Evolutionary conservation across 2,329 filamentous ascomycete species (phyloP), one percentile per base, ranked within the genome.

Genomic region (Nectriaceae sp.): DNA sequence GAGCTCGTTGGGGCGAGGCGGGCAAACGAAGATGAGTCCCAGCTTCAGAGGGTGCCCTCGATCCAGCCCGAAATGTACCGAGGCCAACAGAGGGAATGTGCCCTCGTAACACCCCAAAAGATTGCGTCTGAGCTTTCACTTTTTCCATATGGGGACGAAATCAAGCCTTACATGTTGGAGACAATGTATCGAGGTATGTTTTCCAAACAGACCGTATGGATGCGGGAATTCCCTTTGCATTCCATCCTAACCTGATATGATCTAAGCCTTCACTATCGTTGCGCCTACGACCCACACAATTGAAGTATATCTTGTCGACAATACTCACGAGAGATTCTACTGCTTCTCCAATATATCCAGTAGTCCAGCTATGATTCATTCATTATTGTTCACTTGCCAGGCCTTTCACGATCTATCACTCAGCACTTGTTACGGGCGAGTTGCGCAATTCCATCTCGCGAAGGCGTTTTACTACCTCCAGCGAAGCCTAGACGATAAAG

Each of bases 321-420:
- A 47, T 5, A 29, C 40, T 11, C 35, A 41, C 5, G 24, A 47
- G 2, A 42, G 48, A 4, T 24, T 63, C 13, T 60, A 59, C 37
- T 62, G 59, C 36, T 50, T 62, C 21, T 39, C 41, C 11, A 51
- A 55, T 31, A 42, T 65, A 11, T 29, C 57, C 1, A 35, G 48
- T 1, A 33, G 57, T 18, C 59, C 57, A 2, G 61, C 54, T 5
- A 49, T 64, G 42, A 33, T 62, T 5, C 61, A 63, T 33, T 56
- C 62, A 1, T 48, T 61, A 3, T 18, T 64, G 2, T 63, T 60
- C 31, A 53, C 56, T 2, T 49, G 57, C 5, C 62, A 63, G 21
- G 52, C 59, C 3, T 62, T 61, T 20, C 47, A 50, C 8, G 62
- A 63, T n/a, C 11, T 50, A 10, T 42, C 52, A 2, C 26, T 48